A percentile compares a stretch with the other conserved stretches of the same genome.
phyloP scores from a whole-genome alignment of 148 eudicot species.

The Nyssa sinensis region DNA sequence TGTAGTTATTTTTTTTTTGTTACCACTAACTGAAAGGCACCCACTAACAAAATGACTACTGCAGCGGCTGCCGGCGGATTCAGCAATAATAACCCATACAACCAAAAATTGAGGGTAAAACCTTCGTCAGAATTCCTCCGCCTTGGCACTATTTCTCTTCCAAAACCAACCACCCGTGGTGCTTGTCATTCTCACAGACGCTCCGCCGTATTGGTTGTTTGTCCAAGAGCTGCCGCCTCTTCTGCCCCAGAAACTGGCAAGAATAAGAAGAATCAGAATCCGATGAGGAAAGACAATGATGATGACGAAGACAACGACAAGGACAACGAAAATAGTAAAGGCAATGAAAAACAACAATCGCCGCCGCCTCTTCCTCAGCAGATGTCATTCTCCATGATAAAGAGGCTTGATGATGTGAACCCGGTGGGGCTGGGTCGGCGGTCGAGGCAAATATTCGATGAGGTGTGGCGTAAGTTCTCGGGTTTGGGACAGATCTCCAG shows the following conservation, averaged over 20 bases:
- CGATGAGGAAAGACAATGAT: no score
- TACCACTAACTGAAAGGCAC: background rate
- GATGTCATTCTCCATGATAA: conserved; percentile 35
- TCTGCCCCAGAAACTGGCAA: conserved; percentile 16
- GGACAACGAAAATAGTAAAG: conserved; percentile 14
- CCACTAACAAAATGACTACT: background rate
- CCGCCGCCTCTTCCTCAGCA: conserved; percentile 10
- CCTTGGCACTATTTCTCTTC: background rate
- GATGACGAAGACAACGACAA: conserved; percentile 25
- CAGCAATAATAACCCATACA: background rate
- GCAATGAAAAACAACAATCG: conserved; percentile 11
- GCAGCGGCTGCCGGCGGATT: background rate
- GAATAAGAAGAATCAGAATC: conserved; percentile 22
- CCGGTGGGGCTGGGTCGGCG: conserved; percentile 92
- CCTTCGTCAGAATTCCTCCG: background rate
- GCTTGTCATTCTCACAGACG: background rate
- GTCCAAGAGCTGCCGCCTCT: conserved; percentile 15
- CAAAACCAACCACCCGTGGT: conserved; percentile 1
- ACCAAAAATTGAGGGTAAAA: conserved; percentile 1
- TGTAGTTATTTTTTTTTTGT: background rate
- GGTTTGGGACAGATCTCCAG: conserved; percentile 89
- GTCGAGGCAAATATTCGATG: conserved; percentile 85
- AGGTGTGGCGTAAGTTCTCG: conserved; percentile 89
- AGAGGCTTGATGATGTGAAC: conserved; percentile 76
- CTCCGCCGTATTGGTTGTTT: background rate